Evolutionary conservation across 495 filamentous ascomycete species (phyloP), one percentile per base, ranked within the genome.

Genomic region (Penicillium turbatum): DNA sequence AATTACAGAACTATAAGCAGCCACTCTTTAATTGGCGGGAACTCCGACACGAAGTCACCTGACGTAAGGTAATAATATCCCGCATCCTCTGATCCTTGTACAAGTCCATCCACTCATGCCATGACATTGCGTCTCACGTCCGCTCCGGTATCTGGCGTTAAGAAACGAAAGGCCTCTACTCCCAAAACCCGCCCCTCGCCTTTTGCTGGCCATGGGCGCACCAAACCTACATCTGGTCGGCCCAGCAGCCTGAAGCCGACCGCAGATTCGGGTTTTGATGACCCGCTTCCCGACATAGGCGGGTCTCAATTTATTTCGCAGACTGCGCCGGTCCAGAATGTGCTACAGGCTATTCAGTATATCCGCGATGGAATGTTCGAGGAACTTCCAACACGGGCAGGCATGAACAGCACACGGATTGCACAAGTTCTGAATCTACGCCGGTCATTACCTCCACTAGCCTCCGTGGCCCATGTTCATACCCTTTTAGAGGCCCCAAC

Each of bases 331-430:
- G 71, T 85, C 8, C 73, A 81, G 46, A 81, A 86, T 72, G 85
- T 90, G 6, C 66, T 80, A 9, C 79, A 84, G 39, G 81, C 86
- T 8, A 78, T 92, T 21, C 61, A 72, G 32, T 81, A 87, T 61
- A 82, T 86, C 16, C 77, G 74, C 21, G 63, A 60, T 5, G 78
- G 68, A 56, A 90, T 88, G 81, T 95, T 91, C 65, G 78, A 81
- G 39, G 74, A 78, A 7, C 70, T 93, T 3, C 88, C 89, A 6
- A 72, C 80, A 17, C 74, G 75, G 6, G 73, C 82, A 1, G 89
- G 88, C 10, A 89, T 93, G 84, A 86, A 85, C 61, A 87, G 84
- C 34, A 83, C 77, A 1, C 80, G 84, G 12, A 86, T 88, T 24
- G 79, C 86, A 10, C 80, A 90, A 58, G 76, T 88, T 2, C 74